Evolutionary conservation across 1,284 basidiomycete species (phyloP).

Genomic region (Hemileccinum hortonii): DNA sequence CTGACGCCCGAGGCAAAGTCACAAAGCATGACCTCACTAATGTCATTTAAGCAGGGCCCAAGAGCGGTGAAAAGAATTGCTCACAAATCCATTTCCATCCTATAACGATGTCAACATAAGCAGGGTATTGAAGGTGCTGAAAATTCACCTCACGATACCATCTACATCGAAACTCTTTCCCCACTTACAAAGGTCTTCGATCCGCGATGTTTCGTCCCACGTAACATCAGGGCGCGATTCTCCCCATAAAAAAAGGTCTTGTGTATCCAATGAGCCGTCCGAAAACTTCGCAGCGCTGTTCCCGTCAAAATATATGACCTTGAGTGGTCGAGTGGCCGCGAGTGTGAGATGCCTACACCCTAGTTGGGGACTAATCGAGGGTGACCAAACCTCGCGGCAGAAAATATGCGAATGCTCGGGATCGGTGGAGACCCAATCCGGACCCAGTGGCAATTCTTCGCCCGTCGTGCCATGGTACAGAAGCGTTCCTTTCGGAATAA

Average conservation of each 20-base stretch:
- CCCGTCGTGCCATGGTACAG: slow-evolving; percentile 40
- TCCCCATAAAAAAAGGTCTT: slow-evolving; percentile 43
- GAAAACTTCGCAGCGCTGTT: neutral
- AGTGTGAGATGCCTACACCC: slow-evolving; percentile 43
- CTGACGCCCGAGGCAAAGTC: slow-evolving; percentile 44
- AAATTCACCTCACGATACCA: slow-evolving; percentile 36
- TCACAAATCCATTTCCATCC: slow-evolving; percentile 52
- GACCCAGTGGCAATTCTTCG: slow-evolving; percentile 29
- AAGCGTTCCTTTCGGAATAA: slow-evolving; percentile 39
- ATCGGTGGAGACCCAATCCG: slow-evolving; percentile 45
- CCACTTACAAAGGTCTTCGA: slow-evolving; percentile 37
- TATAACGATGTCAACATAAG: slow-evolving; percentile 10
- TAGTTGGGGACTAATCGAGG: neutral
- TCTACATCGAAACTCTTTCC: slow-evolving; percentile 35
- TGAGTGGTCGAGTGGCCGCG: slow-evolving; percentile 35
- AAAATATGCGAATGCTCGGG: slow-evolving; percentile 44
- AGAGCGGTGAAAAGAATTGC: slow-evolving; percentile 12
- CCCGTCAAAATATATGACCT: slow-evolving; percentile 45
- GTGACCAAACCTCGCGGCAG: slow-evolving; percentile 17
- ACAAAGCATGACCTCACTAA: slow-evolving; percentile 53
- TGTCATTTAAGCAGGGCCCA: neutral
- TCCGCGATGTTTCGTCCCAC: slow-evolving; percentile 29
- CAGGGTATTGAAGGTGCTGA: neutral
- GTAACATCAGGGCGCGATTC: slow-evolving; percentile 17
- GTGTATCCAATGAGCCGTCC: slow-evolving; percentile 34